phyloP scores from a whole-genome alignment of 163 green algal species.

The Scenedesmus sp. region DNA sequence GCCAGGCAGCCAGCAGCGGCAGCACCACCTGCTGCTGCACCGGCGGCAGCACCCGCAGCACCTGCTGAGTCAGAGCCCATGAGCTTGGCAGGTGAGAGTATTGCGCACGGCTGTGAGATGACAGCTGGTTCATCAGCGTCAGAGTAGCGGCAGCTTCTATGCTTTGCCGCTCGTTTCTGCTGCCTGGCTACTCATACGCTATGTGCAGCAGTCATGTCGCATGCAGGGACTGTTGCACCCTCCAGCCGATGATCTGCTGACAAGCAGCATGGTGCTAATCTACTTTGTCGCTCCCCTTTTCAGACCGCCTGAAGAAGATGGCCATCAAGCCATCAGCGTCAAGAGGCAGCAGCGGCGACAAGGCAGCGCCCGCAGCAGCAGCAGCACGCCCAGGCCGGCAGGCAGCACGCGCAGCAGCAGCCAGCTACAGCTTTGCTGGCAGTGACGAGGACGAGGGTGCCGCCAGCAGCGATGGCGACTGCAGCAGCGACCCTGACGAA shows the following conservation, averaged over 20 bases:
- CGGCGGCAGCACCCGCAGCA: background rate
- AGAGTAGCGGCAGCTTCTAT: background rate
- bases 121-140: background rate
- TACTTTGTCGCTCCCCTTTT: background rate
- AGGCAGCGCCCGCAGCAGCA: background rate
- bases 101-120: background rate
- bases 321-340: constrained; percentile 26
- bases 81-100: constrained; percentile 40
- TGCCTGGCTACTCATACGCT: background rate
- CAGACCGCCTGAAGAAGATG: constrained; percentile 57
- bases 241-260: background rate
- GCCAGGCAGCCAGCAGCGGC: constrained; percentile 53
- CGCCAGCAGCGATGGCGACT: background rate
- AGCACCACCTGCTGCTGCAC: background rate
- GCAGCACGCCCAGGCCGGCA: constrained; percentile 22
- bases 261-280: background rate
- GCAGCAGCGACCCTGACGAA: constrained; percentile 35
- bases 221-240: background rate
- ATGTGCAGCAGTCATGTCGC: background rate
- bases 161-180: background rate
- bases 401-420: constrained; percentile 32
- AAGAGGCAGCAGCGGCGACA: background rate
- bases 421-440: constrained; percentile 12
- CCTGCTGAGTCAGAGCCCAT: constrained; percentile 48
- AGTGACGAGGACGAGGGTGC: constrained; percentile 8